Evolutionary conservation across 768 basidiomycete species (phyloP).

Genomic region (Inosperma sp.): DNA sequence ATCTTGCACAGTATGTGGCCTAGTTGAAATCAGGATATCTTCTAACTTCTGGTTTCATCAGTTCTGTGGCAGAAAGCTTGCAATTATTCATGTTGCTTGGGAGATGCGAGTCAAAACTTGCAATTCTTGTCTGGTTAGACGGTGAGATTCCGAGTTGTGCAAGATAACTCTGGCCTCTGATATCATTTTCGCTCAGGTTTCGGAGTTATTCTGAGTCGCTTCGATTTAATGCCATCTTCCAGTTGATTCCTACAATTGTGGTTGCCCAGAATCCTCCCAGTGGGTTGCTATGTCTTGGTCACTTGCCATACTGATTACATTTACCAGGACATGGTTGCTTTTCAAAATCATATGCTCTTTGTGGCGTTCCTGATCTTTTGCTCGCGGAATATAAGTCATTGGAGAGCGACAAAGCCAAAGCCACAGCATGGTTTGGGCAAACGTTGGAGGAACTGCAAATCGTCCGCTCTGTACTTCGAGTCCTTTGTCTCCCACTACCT

Average conservation of each 20-base stretch:
- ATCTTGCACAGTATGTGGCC: conserved; percentile 38
- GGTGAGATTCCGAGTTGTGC: neutral
- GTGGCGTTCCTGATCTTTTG: too few species aligned
- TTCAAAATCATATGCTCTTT: too few species aligned
- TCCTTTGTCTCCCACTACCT: neutral
- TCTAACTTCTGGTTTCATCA: neutral
- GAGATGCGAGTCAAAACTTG: conserved; percentile 4
- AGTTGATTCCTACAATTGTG: too few species aligned
- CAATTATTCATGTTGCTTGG: conserved; percentile 1
- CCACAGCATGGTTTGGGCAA: neutral
- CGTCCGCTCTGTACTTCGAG: neutral
- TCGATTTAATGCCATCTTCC: too few species aligned
- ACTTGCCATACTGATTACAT: too few species aligned
- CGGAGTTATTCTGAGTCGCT: too few species aligned
- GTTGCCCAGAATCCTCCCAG: too few species aligned
- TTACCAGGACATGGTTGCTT: too few species aligned
- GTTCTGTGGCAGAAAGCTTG: conserved; percentile 2
- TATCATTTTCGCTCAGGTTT: too few species aligned
- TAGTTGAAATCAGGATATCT: neutral
- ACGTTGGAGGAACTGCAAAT: neutral
- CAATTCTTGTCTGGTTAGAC: neutral
- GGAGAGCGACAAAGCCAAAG: neutral
- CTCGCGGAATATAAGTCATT: neutral
- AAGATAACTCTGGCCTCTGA: too few species aligned
- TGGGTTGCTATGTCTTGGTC: too few species aligned